phyloP scores from a whole-genome alignment of 2,329 filamentous ascomycete genomes.

The Geosmithia morbida region DNA sequence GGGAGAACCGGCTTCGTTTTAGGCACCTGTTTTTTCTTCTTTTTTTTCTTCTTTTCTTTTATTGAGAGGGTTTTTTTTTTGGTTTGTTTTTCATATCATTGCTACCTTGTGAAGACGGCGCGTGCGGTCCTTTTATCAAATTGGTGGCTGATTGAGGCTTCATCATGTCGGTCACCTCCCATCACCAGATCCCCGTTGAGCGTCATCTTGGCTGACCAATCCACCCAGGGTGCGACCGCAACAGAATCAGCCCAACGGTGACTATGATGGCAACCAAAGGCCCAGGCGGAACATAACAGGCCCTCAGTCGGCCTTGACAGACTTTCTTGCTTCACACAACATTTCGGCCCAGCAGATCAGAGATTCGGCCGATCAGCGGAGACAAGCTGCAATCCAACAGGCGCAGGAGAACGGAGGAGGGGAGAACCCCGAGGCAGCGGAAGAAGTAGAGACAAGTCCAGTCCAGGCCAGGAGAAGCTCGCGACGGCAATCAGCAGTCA shows the following conservation, averaged over 20 bases:
- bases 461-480: not conserved
- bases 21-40: not conserved
- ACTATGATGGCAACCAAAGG: slow-evolving; percentile 4
- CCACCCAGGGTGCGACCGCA: slow-evolving; percentile 1
- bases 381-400: slow-evolving; percentile 13
- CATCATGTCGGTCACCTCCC: not conserved
- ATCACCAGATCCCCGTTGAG: not conserved
- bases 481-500: not conserved
- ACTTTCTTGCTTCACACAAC: slow-evolving; percentile 50
- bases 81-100: not conserved
- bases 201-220: not conserved
- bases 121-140: not conserved
- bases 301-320: slow-evolving; percentile 37
- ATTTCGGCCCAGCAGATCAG: slow-evolving; percentile 48
- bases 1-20: not conserved
- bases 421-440: not conserved
- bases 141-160: not conserved
- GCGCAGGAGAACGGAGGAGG: slow-evolving; percentile 1
- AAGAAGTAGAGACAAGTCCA: slow-evolving; percentile 5
- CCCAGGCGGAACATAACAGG: slow-evolving; percentile 20
- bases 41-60: not conserved
- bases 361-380: slow-evolving; percentile 30
- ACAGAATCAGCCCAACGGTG: slow-evolving; percentile 1
- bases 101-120: not conserved
- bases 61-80: not conserved